A percentile compares a stretch with the other conserved stretches of the same genome.
These are phyloP conservation scores for Lentinus brumalis DNA, from an alignment of 768 basidiomycete species.

Conservation along the genomic window DNA sequence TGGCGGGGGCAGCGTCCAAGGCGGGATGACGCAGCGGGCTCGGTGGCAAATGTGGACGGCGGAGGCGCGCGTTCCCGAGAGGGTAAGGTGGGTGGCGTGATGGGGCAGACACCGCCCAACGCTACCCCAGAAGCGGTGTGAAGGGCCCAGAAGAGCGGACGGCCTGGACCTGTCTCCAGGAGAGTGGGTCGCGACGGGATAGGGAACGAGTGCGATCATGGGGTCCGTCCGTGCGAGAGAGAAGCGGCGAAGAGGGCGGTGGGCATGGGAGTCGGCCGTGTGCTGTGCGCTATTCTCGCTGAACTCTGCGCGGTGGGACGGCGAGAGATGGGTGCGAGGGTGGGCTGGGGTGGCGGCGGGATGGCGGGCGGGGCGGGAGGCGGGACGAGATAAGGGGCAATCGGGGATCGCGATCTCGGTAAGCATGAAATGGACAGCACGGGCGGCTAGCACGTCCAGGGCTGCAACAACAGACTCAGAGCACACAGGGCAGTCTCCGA, in stretches of 20 bases:
- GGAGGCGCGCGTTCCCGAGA: slow-evolving; percentile 6
- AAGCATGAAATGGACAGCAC: slow-evolving; percentile 14
- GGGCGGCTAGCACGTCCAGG: slow-evolving; percentile 7
- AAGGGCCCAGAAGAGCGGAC: slow-evolving; percentile 7
- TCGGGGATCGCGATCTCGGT: slow-evolving; percentile 17
- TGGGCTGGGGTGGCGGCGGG: slow-evolving; percentile 8
- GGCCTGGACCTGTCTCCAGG: slow-evolving; percentile 11
- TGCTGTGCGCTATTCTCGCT: not conserved
- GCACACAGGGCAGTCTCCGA: not conserved
- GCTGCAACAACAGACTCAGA: slow-evolving; percentile 1
- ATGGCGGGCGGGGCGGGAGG: slow-evolving; percentile 9
- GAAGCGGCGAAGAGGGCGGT: slow-evolving; percentile 16
- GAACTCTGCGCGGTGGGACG: not conserved
- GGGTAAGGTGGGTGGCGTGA: slow-evolving; percentile 21
- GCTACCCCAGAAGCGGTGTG: slow-evolving; percentile 17
- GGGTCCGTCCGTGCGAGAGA: slow-evolving; percentile 20
- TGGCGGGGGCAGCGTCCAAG: not conserved
- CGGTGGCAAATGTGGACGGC: slow-evolving; percentile 12
- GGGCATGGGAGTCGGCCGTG: slow-evolving; percentile 8
- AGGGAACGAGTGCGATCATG: slow-evolving; percentile 22
- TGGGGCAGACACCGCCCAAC: slow-evolving; percentile 20
- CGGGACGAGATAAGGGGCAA: slow-evolving; percentile 17
- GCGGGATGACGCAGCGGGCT: slow-evolving; percentile 11
- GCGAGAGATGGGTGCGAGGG: slow-evolving; percentile 8
- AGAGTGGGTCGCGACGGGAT: slow-evolving; percentile 12